Base-by-base conservation (phyloP, 257 asterid species). In the Solanum verrucosum region DNA sequence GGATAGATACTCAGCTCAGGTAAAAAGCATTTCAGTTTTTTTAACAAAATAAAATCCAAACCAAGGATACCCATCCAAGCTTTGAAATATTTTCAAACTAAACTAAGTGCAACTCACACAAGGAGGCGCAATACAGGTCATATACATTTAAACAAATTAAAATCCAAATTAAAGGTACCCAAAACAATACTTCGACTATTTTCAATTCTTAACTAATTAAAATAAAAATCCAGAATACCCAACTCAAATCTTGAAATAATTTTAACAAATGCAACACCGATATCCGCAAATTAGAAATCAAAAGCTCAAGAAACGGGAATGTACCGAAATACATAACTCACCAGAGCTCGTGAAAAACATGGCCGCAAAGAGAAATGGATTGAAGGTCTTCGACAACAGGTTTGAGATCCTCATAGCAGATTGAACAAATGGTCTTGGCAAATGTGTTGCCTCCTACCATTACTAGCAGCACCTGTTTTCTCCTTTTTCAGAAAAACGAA, bases 311-410 rank as follows among this genome's bases (percentile, higher is more conserved):
- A 27, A 68, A 68, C 10, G 37, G 37, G 37, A 68, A 2, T 67
- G 2, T 6, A 5, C 23, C 20, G 2, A 70, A 68, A 72, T 21
- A 33, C 37, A 79, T 16, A 29, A 89, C 92, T 86, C 15, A 96
- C 99, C 99, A 96, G 90, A 97, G 98, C 90, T 97, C 99, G 93
- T 97, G 99, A 92, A 97, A 95, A 79, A 97, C 99, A 78, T 97
- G 99, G 87, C 99, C 99, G 87, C 99, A 97, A 31, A 96, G 90
- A 63, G 96, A 95, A 87, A 97, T 97, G 25, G 97, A 91, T 84
- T 96, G 99, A 42, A 96, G 98, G 78, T 97, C 99, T 92, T 95
- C 99, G 56, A 90, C 88, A 10, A 94, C 49, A 35, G 99, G 99
- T 79, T 97, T 97, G 88, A 97, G 98, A 88, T 97, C 99, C 87